A percentile compares a stretch with the other conserved stretches of the same genome.
Conservation (phyloP, 2,329 filamentous ascomycete species). For the Sporothrix protearum region DNA sequence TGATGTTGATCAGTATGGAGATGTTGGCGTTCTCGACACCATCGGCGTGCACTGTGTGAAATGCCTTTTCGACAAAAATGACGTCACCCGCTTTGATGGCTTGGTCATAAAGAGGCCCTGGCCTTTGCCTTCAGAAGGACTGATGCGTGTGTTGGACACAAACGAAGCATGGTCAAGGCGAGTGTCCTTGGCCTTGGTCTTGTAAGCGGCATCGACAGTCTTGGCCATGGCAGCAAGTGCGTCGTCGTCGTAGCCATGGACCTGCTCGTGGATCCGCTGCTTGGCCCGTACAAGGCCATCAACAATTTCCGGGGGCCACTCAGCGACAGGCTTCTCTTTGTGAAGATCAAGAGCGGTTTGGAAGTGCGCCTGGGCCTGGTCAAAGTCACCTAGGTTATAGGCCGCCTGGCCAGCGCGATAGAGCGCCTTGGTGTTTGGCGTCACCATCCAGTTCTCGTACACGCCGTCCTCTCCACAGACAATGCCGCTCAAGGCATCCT, state of each 20-base stretch:
- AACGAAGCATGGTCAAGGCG: conserved; percentile 33
- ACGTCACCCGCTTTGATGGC: not conserved
- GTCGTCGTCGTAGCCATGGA: conserved; percentile 31
- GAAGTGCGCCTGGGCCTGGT: conserved; percentile 27
- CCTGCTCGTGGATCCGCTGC: conserved; percentile 31
- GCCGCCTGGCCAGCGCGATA: conserved; percentile 24
- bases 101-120: conserved; percentile 10
- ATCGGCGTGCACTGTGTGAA: not conserved
- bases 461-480: not conserved
- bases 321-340: conserved; percentile 20
- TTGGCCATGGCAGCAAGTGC: not conserved
- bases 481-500: not conserved
- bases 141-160: conserved; percentile 22
- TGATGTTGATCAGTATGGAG: not conserved
- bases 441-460: not conserved
- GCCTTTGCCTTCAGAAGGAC: not conserved
- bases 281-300: not conserved
- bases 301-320: not conserved
- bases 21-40: not conserved
- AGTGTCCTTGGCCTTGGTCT: not conserved
- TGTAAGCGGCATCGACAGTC: not conserved
- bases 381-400: conserved; percentile 23
- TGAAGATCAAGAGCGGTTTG: conserved; percentile 30
- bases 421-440: conserved; percentile 19
- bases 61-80: conserved; percentile 12